Evolutionary conservation across 495 filamentous ascomycete genomes (phyloP), one percentile per base, ranked within the genome.

Genomic region (Penicillium parvum): DNA sequence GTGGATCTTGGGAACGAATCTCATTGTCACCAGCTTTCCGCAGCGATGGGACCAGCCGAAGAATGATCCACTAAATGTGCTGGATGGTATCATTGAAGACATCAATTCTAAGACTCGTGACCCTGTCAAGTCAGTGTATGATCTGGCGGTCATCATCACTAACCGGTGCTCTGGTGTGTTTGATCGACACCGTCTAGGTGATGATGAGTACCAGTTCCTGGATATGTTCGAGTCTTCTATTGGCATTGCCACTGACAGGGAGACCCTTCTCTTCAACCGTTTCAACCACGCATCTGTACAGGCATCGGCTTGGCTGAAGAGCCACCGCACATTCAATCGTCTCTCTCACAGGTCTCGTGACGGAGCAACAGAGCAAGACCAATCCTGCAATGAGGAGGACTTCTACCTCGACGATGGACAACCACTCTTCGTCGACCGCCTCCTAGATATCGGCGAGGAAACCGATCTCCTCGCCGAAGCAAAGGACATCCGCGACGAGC

Each of bases 211-310:
- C 45, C 80, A 84, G 47, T 85, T 86, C 42, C 44, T 86, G 16
- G 83, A 86, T 45, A 85, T 86, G 79, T 86, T 86, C 46, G 83
- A 85, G 45, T 74, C 66, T 11, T 78, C 73, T 0, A 85, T 86
- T 41, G 82, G 82, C 29, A 69, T 74, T 29, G 80, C 71, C 3
- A 86, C 81, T 1, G 78, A 85, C 48, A 57, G 65, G 28, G 82
- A 86, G 54, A 83, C 78, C 10, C 50, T 76, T 1, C 72, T 86
- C 3, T 86, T 85, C 49, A 73, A 72, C 23, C 69, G 72, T 16
- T 86, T 85, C 63, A 83, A 84, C 45, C 56, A 56, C 11, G 81
- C 81, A 0, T 84, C 79, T 1, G 72, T 65, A 1, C 73, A 77
- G 43, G 81, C 81, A 6, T 78, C 78, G 1, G 53, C 67, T 7